These are phyloP conservation scores for Penicillium corylophilum DNA, from an alignment of 2,329 filamentous ascomycete genomes.

Conservation along the genomic window DNA sequence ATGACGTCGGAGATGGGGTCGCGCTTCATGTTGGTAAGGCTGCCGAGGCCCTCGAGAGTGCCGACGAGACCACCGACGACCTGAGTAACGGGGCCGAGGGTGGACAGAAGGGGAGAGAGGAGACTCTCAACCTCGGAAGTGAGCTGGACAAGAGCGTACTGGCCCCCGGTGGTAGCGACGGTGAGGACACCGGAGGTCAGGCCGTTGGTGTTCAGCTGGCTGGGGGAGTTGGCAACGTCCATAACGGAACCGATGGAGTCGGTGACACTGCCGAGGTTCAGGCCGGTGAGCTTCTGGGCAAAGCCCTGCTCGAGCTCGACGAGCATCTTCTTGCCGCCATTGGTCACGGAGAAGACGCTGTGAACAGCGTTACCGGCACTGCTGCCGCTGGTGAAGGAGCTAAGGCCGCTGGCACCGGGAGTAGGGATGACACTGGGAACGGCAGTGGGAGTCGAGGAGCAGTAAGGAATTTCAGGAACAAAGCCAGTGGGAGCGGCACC, in stretches of 20 bases:
- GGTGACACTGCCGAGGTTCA: conserved; percentile 14
- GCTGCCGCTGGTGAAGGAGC: background rate
- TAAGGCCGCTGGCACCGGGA: background rate
- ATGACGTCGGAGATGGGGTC: conserved; percentile 11
- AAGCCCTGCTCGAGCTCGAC: conserved; percentile 22
- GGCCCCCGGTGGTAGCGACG: conserved; percentile 22
- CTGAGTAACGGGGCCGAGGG: conserved; percentile 6
- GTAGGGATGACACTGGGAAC: background rate
- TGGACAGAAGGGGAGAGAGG: conserved; percentile 8
- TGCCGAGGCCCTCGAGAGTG: conserved; percentile 10
- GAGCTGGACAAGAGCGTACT: conserved; percentile 17
- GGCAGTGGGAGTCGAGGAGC: conserved; percentile 2
- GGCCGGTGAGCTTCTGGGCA: conserved; percentile 16
- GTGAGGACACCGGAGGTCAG: conserved; percentile 24
- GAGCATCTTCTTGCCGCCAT: conserved; percentile 14
- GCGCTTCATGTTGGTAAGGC: conserved; percentile 1
- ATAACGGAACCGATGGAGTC: conserved; percentile 19
- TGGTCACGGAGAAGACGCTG: background rate
- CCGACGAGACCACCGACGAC: conserved; percentile 19
- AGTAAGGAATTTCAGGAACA: conserved; percentile 9
- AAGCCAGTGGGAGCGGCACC: conserved; percentile 12
- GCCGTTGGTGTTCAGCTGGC: conserved; percentile 19
- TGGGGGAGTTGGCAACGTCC: conserved; percentile 15
- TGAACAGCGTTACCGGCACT: background rate
- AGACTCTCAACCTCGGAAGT: conserved; percentile 14